A percentile compares a stretch with the other conserved stretches of the same genome.
phyloP scores from a whole-genome alignment of 2,329 filamentous ascomycete genomes.

The Periconia digitata region DNA sequence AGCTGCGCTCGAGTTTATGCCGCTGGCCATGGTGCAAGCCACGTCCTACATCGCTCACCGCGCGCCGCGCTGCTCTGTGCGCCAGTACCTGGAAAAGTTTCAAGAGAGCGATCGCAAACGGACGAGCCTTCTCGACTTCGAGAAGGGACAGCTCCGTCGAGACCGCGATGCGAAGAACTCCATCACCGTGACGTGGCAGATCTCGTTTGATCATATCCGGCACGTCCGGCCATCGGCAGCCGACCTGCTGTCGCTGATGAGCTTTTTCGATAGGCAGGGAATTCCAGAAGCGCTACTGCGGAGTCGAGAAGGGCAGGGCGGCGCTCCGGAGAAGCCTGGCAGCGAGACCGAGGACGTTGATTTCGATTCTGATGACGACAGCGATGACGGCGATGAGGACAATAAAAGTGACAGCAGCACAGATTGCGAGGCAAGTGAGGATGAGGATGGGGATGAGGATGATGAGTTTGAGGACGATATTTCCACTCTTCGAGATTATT shows the following conservation, averaged over 20 bases:
- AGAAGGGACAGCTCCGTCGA: conserved; percentile 33
- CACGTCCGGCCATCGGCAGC: conserved; percentile 32
- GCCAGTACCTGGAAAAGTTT: conserved; percentile 45
- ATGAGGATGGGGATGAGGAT: conserved; percentile 17
- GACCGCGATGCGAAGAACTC: conserved; percentile 37
- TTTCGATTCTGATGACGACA: background rate
- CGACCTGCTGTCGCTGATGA: conserved; percentile 50
- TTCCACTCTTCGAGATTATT: conserved; percentile 6
- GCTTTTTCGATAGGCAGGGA: conserved; percentile 48
- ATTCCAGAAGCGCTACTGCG: conserved; percentile 40
- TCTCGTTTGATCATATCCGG: conserved; percentile 37
- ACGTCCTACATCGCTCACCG: conserved; percentile 31
- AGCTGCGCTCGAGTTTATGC: conserved; percentile 32
- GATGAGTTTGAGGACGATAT: conserved; percentile 7
- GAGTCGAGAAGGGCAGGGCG: background rate
- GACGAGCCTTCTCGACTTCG: conserved; percentile 17
- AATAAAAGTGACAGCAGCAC: background rate
- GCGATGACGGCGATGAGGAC: background rate
- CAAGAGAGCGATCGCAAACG: conserved; percentile 34
- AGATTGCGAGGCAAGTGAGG: too few relatives aligned
- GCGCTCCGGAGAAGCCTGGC: background rate
- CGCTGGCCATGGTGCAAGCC: conserved; percentile 40
- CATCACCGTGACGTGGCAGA: conserved; percentile 42
- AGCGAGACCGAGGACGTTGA: background rate
- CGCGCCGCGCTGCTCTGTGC: conserved; percentile 15